phyloP scores from a whole-genome alignment of 495 filamentous ascomycete genomes.

The Tuber borchii region DNA sequence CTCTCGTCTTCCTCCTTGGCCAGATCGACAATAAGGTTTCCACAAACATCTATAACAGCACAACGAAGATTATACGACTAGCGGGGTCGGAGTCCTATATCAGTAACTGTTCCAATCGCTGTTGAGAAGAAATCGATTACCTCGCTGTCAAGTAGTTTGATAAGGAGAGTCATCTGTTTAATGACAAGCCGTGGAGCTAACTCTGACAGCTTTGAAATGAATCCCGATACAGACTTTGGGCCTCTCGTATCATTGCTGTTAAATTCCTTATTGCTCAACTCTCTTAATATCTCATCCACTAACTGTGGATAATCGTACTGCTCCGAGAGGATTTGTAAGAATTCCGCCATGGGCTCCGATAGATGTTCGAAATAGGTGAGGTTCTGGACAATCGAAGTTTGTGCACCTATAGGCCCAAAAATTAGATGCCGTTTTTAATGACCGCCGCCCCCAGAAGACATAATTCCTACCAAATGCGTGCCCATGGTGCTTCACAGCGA shows the following conservation, averaged over 20 bases:
- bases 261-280: constrained; percentile 95
- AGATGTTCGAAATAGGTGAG: constrained; percentile 97
- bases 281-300: constrained; percentile 84
- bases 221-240: constrained; percentile 95
- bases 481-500: constrained; percentile 96
- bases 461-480: constrained; percentile 75
- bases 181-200: constrained; percentile 85
- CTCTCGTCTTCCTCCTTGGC: constrained; percentile 77
- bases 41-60: constrained; percentile 93
- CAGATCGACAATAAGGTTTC: constrained; percentile 87
- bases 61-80: constrained; percentile 89
- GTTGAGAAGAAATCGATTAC: constrained; percentile 46
- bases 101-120: constrained; percentile 21
- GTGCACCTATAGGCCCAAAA: constrained; percentile 59
- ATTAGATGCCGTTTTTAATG: not conserved
- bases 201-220: constrained; percentile 93
- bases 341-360: constrained; percentile 97
- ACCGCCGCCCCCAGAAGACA: not conserved
- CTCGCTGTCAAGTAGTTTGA: constrained; percentile 92
- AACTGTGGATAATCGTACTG: constrained; percentile 98
- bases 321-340: constrained; percentile 88
- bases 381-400: constrained; percentile 96
- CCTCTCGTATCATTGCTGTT: constrained; percentile 91
- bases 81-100: constrained; percentile 3
- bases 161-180: constrained; percentile 90